Evolutionary conservation across 306 rosid species (phyloP), one percentile per base, ranked within the genome.

Genomic region (Cucurbita argyrosperma): DNA sequence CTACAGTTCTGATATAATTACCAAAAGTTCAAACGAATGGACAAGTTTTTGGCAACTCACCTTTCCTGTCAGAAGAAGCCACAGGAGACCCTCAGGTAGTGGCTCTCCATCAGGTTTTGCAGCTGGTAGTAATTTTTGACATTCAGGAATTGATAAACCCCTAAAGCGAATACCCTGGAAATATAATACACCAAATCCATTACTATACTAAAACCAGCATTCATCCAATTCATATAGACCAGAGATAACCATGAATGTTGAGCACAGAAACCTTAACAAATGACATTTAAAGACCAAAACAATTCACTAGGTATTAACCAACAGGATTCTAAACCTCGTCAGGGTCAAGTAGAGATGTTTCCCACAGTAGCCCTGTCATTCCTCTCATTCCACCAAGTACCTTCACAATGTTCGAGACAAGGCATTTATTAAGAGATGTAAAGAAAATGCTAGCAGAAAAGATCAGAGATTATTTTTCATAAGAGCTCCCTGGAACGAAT

Each of bases 341-440:
- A 4, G 97, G 96, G 80, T 95, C 99, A 74, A 95, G 96, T 62
- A 92, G 82, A 74, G 99, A 95, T 77, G 96, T 90, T 80, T 87
- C 90, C 99, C 99, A 95, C 47, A 95, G 84, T 74, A 95, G 81
- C 73, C 96, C 97, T 1, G 99, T 89, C 97, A 91, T 95, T 88
- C 99, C 97, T 74, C 99, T 91, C 99, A 95, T 95, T 79, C 97
- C 97, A 79, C 99, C 99, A 72, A 95, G 83, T 55, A 95, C 97
- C 99, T 95, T 79, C 66, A 19, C 81, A 76, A 60, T 74, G 69
- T 75, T 40, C 70, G 74, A 60, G 4, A 57, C 47, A 9, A 62
- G 5, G 13, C 14, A 50, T 70, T 70, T 35, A 51, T 70, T 51
- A 47, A 69, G 5, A 51, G 59, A 70, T 45, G 4, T 10, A 5